Evolutionary conservation across 2,329 filamentous ascomycete genomes (phyloP), one percentile per base, ranked within the genome.

Genomic region (Cladosporium halotolerans): DNA sequence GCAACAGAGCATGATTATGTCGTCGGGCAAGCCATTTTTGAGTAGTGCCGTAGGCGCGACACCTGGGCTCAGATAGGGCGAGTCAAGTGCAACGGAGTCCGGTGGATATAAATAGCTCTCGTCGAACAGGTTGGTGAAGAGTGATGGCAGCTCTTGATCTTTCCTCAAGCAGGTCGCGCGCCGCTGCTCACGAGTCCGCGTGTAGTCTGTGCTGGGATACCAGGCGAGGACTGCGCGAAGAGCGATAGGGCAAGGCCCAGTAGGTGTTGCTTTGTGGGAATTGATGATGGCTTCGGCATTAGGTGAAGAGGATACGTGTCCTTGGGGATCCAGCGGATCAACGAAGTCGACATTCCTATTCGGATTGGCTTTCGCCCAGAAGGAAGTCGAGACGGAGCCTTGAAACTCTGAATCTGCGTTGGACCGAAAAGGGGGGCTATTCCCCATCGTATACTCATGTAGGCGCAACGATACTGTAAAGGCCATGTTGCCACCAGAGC

Each of bases 131-230:
- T 76, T 67, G 14, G 76, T 78, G 63, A 78, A 77, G 53, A 78
- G 65, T 18, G 74, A 71, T 34, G 76, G 74, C 4, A 78, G 70
- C 47, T 77, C 72, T 56, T 77, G 74, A 58, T 77, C 76, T 5
- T 79, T 76, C 55, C 79, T 74, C 23, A 72, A 59, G 60, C 76
- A 80, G 52, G 76, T 78, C 36, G 76, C 75, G 39, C 81, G 76
- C 31, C 82, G 81, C 58, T 81, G 74, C 19, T 76, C 78, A 31
- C 82, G 79, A 2, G 80, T 78, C 45, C 79, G 73, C 11, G 81
- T 79, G 65, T 83, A 84, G 66, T 85, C 82, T 34, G 81, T 75
- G 19, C 79, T 74, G 1, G 82, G 82, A 57, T 85, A 85, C 77
- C 80, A 85, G 45, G 79, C 77, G 38, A 82, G 74, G 50, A 83